Conservation (phyloP, 1,284 basidiomycete species). For the Ustilago lituana region DNA sequence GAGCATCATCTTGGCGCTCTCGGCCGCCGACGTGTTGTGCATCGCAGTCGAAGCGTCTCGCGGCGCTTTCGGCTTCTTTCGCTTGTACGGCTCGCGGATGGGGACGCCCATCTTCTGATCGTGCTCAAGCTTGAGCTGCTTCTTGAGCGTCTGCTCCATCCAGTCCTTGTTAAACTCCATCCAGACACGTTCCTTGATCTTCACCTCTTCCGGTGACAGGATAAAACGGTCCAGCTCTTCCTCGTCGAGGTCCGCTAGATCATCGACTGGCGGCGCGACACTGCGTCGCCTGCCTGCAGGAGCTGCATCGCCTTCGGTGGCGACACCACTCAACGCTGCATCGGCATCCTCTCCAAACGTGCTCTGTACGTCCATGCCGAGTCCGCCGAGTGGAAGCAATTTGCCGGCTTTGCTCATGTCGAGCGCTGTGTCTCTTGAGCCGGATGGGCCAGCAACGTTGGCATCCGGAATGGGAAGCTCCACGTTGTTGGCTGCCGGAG, state of each 20-base stretch:
- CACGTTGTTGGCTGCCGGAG: neutral
- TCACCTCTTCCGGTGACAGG: conserved; percentile 84
- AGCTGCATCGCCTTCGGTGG: conserved; percentile 24
- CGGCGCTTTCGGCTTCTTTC: conserved; percentile 58
- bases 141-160: conserved; percentile 74
- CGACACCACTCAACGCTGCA: conserved; percentile 6
- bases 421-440: conserved; percentile 20
- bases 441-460: conserved; percentile 21
- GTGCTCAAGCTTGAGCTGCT: conserved; percentile 64
- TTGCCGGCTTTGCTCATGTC: conserved; percentile 43
- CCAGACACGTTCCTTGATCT: conserved; percentile 93
- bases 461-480: conserved; percentile 26
- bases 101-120: conserved; percentile 64
- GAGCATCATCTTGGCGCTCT: conserved; percentile 65
- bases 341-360: conserved; percentile 25
- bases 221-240: conserved; percentile 87
- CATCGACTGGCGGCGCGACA: conserved; percentile 33
- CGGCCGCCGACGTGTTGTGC: conserved; percentile 59
- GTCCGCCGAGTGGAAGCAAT: conserved; percentile 46
- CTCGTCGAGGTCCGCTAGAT: conserved; percentile 76
- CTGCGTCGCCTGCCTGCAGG: conserved; percentile 11
- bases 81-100: conserved; percentile 51
- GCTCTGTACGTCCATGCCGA: conserved; percentile 52
- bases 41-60: conserved; percentile 59
- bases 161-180: conserved; percentile 95